phyloP scores from a whole-genome alignment of 2,329 filamentous ascomycete species.

The Ophiosphaerella korrae region DNA sequence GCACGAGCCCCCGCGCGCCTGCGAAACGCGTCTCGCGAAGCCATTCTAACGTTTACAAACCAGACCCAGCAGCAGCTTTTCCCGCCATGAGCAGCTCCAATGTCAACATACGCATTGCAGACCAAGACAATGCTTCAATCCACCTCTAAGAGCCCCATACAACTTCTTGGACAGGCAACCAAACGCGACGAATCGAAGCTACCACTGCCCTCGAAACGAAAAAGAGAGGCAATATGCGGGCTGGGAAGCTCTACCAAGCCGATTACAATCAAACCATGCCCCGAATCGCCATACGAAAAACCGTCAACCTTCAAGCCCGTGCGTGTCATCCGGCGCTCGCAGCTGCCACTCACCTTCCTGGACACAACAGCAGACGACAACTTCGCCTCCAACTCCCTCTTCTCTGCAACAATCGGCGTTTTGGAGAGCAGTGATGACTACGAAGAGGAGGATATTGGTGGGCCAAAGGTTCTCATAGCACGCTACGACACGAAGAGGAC shows the following conservation, averaged over 20 bases:
- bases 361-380: slow-evolving; percentile 32
- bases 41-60: slow-evolving; percentile 8
- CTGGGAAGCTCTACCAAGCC: slow-evolving; percentile 33
- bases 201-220: slow-evolving; percentile 37
- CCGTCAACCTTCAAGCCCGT: slow-evolving; percentile 41
- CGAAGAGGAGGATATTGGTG: slow-evolving; percentile 3
- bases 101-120: slow-evolving; percentile 37
- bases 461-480: slow-evolving; percentile 42
- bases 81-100: slow-evolving; percentile 33
- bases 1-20: slow-evolving; percentile 23
- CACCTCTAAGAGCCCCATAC: slow-evolving; percentile 20
- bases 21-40: slow-evolving; percentile 23
- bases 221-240: slow-evolving; percentile 35
- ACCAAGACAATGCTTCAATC: slow-evolving; percentile 38
- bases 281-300: slow-evolving; percentile 34
- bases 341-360: slow-evolving; percentile 47
- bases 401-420: slow-evolving; percentile 40
- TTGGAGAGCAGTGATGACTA: slow-evolving; percentile 29
- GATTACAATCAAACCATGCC: slow-evolving; percentile 41
- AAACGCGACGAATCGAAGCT: slow-evolving; percentile 33
- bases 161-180: slow-evolving; percentile 28
- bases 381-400: slow-evolving; percentile 38
- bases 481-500: slow-evolving; percentile 61
- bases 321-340: slow-evolving; percentile 41
- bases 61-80: slow-evolving; percentile 1